phyloP scores from a whole-genome alignment of 257 asterid species.

The Cinchona pubescens region DNA sequence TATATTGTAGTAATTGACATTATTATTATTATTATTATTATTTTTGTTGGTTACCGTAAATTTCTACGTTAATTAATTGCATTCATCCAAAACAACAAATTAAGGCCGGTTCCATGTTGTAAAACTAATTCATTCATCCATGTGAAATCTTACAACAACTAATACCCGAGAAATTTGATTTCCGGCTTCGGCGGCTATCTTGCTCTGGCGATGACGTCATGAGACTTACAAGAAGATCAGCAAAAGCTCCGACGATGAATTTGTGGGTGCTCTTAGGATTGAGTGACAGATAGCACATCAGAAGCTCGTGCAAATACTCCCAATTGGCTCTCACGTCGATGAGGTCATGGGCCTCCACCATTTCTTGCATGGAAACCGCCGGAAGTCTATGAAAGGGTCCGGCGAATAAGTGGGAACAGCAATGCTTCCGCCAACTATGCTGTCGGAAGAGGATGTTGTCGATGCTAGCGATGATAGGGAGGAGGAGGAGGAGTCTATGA shows the following conservation, averaged over 20 bases:
- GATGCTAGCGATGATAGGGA: constrained; percentile 39
- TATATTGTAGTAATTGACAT: background rate
- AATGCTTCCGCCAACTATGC: constrained; percentile 41
- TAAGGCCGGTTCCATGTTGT: background rate
- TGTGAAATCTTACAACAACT: constrained; percentile 33
- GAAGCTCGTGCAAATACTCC: constrained; percentile 76
- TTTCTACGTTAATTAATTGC: background rate
- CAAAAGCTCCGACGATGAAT: constrained; percentile 80
- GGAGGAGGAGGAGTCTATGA: constrained; percentile 57
- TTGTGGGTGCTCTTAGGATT: constrained; percentile 86
- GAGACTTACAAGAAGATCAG: constrained; percentile 77
- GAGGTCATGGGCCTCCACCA: constrained; percentile 82
- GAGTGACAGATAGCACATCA: constrained; percentile 64
- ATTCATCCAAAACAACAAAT: background rate
- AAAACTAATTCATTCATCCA: constrained; percentile 10
- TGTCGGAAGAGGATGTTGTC: constrained; percentile 40
- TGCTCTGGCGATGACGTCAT: constrained; percentile 32
- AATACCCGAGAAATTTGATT: constrained; percentile 16
- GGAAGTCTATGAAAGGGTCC: constrained; percentile 81
- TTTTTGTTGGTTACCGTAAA: background rate
- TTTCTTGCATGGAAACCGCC: constrained; percentile 93
- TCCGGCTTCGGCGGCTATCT: constrained; percentile 22
- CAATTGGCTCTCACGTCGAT: constrained; percentile 53
- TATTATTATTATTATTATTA: too few relatives aligned
- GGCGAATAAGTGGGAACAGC: constrained; percentile 76